Base-by-base conservation (phyloP, 306 rosid species). In the Echinosophora koreensis region DNA sequence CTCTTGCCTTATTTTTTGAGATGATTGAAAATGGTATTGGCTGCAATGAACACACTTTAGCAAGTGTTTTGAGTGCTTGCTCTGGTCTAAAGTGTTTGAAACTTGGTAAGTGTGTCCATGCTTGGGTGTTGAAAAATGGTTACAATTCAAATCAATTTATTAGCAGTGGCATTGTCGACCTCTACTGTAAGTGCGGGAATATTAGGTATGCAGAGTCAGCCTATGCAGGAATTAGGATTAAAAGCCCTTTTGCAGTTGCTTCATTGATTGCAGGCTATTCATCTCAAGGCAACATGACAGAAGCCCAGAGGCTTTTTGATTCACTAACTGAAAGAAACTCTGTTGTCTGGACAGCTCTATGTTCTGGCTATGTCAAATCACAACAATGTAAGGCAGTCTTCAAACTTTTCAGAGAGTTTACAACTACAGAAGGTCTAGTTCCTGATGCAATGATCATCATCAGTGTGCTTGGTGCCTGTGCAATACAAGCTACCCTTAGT, bases 291-390 rank as follows among this genome's bases (percentile, higher is more conserved):
- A 83, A 82, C 73, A 86, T 92, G 89, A 78, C 12, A 22, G 84
- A 86, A 83, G 90, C 96, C 37, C 84, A 85, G 65, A 77, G 55
- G 68, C 87, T 88, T 76, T 92, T 90, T 69, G 93, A 88, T 83
- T 83, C 91, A 17, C 81, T 87, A 50, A 72, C 62, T 15, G 86
- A 84, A 55, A 87, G 82, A 80, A 90, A 82, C 77, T 69, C 62
- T 46, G 89, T 88, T 47, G 87, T 87, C 30, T 92, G 96, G 93
- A 86, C 93, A 14, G 90, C 93, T 80, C 81, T 92, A 71, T 90
- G 84, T 84, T 81, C 89, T 67, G 96, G 92, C 10, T 92, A 89
- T 80, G 86, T 82, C 71, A 92, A 88, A 76, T 81, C 87, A 52
- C 89, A 76, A 69, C 90, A 89, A 61, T 86, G 86, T 42, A 87